These are phyloP conservation scores for Ceratobasidium sp. DNA, from an alignment of 1,284 basidiomycete genomes.

Conservation along the genomic window DNA sequence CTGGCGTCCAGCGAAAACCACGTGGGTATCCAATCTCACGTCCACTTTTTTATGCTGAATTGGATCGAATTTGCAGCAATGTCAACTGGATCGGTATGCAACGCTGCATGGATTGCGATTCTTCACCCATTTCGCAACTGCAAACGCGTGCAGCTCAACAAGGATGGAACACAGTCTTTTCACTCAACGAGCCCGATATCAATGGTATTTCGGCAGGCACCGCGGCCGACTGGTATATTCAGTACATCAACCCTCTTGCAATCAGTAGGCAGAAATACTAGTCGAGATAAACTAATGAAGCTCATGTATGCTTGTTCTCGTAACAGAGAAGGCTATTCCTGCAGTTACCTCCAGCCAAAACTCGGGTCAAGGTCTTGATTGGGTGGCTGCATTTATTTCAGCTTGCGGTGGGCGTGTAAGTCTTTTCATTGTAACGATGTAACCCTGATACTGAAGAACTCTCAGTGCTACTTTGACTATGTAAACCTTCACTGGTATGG, in stretches of 20 bases:
- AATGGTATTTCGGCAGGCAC: not conserved
- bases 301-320: not conserved
- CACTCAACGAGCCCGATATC: conserved; percentile 33
- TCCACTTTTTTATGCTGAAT: not conserved
- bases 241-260: conserved; percentile 23
- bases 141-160: conserved; percentile 9
- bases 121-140: conserved; percentile 22
- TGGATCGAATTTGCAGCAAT: too few species aligned
- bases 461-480: conserved; percentile 28
- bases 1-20: conserved; percentile 23
- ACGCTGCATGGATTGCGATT: conserved; percentile 2
- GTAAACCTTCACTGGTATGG: too few species aligned
- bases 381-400: conserved; percentile 12
- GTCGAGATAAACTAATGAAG: not conserved
- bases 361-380: conserved; percentile 14
- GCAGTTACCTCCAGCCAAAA: conserved; percentile 15
- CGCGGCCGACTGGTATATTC: too few species aligned
- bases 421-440: not conserved
- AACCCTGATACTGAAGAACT: not conserved
- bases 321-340: conserved; percentile 27
- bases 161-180: conserved; percentile 19
- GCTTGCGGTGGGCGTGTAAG: conserved; percentile 17
- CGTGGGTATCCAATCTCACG: not conserved
- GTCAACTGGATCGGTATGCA: conserved; percentile 27
- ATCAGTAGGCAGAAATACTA: conserved; percentile 16